Evolutionary conservation across 108 stramenopile species (phyloP), one percentile per base, ranked within the genome.

Genomic region (Skeletonema marinoi): DNA sequence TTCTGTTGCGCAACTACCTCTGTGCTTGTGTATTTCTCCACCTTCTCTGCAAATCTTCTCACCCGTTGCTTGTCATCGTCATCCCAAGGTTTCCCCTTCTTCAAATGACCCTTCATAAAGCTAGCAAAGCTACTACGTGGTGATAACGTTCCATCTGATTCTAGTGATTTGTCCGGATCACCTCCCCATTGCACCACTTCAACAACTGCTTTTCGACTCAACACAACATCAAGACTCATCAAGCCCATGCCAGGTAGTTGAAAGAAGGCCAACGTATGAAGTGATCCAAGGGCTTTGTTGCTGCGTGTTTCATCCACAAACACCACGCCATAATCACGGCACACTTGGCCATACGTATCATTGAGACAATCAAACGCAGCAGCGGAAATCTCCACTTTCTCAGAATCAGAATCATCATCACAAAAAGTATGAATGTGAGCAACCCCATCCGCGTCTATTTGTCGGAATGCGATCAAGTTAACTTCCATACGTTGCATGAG

Each of bases 251-350:
- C 74, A 6, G 32, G 38, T 21, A 79, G 32, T 33, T 32, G 38
- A 41, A 81, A 80, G 59, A 82, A 82, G 5, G 74, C 81, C 12
- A 82, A 32, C 6, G 74, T 75, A 36, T 75, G 74, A 12, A 75
- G 31, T 1, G 36, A 19, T n/a, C 17, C 68, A 9, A 75, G 66
- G 16, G 48, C 16, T 16, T 56, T 17, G 38, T 75, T 58, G 68
- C 62, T 68, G 48, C 69, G 60, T 5, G 31, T 31, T 14, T 69
- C 56, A 31, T 75, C 68, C 2, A 75, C 38, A 59, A 51, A 75
- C 32, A 75, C 74, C 3, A 60, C 38, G 19, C 74, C 74, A 44
- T 75, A 75, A 29, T 75, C 74, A 12, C 68, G 30, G 29, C 74
- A 69, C 9, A 74, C 73, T 19, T 42, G 65, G 5, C 73, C 73